Evolutionary conservation across 306 rosid species (phyloP).

Genomic region (Mucuna pruriens): DNA sequence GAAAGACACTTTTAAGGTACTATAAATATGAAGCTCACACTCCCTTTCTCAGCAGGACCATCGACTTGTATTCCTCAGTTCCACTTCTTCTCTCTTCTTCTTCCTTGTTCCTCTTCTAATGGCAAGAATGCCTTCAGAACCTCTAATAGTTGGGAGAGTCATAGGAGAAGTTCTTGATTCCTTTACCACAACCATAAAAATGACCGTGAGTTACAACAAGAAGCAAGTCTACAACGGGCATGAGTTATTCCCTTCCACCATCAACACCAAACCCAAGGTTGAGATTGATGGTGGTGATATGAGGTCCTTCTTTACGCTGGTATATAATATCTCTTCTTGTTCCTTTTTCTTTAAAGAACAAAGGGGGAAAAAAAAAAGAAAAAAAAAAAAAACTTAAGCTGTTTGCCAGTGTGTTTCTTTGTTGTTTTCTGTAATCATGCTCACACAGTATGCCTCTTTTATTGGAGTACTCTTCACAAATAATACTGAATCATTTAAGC

Average conservation of each 20-base stretch:
- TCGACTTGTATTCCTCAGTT: background rate
- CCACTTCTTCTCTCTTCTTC: background rate
- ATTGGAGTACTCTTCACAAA: background rate
- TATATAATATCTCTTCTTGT: conserved; percentile 9
- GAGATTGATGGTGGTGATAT: conserved; percentile 81
- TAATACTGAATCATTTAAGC: background rate
- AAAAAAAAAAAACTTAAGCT: background rate
- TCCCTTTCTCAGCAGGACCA: conserved; percentile 31
- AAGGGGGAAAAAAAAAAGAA: no score
- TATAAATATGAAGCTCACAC: conserved; percentile 58
- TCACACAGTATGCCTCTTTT: background rate
- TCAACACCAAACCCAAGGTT: conserved; percentile 78
- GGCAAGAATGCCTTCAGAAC: conserved; percentile 70
- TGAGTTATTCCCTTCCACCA: conserved; percentile 79
- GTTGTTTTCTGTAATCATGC: conserved; percentile 7
- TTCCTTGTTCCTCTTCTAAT: conserved; percentile 36
- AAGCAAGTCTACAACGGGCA: conserved; percentile 88
- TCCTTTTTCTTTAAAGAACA: background rate
- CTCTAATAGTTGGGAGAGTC: conserved; percentile 82
- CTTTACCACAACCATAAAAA: conserved; percentile 60
- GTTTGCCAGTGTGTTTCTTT: conserved; percentile 7
- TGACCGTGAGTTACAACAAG: conserved; percentile 64
- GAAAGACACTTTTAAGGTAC: conserved; percentile 44
- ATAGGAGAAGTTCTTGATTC: conserved; percentile 90
- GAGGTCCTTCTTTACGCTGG: conserved; percentile 95